phyloP scores from a whole-genome alignment of 768 basidiomycete genomes.

The Sistotremastrum niveocremeum region DNA sequence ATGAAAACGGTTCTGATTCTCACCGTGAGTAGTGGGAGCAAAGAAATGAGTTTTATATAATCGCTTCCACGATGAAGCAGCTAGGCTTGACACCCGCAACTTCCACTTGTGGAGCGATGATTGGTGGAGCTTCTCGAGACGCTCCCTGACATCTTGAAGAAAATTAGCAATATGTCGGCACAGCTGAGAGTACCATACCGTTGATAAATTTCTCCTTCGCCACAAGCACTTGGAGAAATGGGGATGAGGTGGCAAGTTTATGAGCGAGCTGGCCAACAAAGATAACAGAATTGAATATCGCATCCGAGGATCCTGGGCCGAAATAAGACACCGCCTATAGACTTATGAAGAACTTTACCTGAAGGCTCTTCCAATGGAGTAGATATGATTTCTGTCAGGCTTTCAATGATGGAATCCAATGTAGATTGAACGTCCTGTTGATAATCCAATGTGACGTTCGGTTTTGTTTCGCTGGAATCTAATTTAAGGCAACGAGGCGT shows the following conservation, averaged over 20 bases:
- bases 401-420: background rate
- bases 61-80: no score
- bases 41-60: no score
- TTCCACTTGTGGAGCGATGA: background rate
- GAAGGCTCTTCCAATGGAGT: conserved; percentile 11
- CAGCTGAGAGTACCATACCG: conserved; percentile 27
- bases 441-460: conserved; percentile 3
- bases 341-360: conserved; percentile 18
- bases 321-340: background rate
- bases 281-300: conserved; percentile 5
- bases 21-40: no score
- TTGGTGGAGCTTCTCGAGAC: conserved; percentile 2
- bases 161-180: conserved; percentile 33
- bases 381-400: background rate
- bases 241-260: conserved; percentile 6
- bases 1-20: no score
- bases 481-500: no score
- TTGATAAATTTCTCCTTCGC: conserved; percentile 33
- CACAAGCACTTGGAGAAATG: conserved; percentile 3
- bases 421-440: background rate
- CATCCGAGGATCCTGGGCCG: conserved; percentile 3
- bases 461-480: background rate
- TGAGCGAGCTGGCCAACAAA: conserved; percentile 9
- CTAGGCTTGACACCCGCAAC: no score
- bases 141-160: conserved; percentile 1